A percentile compares a stretch with the other conserved stretches of the same genome.
phyloP scores from a whole-genome alignment of 2,329 filamentous ascomycete species.

The Diaporthe caulivora region DNA sequence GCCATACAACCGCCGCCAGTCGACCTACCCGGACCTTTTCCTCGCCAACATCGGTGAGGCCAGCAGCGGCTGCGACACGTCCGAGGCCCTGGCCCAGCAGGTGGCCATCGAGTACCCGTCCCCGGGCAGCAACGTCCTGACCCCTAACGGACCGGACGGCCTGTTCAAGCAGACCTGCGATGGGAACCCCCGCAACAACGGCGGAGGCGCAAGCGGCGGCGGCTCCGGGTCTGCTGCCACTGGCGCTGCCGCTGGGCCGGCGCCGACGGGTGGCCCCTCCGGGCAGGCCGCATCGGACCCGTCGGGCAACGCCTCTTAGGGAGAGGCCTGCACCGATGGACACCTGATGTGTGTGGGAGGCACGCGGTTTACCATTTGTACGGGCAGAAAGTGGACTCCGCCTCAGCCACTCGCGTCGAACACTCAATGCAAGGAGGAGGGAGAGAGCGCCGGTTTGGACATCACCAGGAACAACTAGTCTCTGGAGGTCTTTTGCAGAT shows the following conservation, averaged over 20 bases:
- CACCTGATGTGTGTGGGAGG: constrained; percentile 33
- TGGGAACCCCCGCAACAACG: constrained; percentile 45
- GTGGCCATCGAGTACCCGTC: constrained; percentile 69
- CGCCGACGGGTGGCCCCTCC: not conserved
- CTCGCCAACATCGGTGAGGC: constrained; percentile 70
- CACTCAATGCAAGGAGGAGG: constrained; percentile 29
- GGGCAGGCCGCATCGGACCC: not conserved
- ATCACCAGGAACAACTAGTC: constrained; percentile 7
- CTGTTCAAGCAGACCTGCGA: constrained; percentile 48
- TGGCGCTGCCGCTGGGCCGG: not conserved
- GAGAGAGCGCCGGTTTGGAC: constrained; percentile 24
- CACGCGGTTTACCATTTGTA: constrained; percentile 34
- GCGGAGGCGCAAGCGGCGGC: not conserved
- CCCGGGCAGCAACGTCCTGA: constrained; percentile 68
- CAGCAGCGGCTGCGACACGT: constrained; percentile 64
- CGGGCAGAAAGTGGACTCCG: constrained; percentile 33
- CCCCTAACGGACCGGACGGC: constrained; percentile 49
- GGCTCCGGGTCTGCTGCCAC: constrained; percentile 4
- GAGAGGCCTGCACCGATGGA: constrained; percentile 31
- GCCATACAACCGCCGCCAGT: constrained; percentile 54
- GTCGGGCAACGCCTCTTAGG: not conserved
- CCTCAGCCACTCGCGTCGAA: constrained; percentile 30
- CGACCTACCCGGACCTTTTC: constrained; percentile 74
- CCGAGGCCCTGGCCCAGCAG: constrained; percentile 57
- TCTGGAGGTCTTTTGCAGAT: not conserved